phyloP scores from a whole-genome alignment of 768 basidiomycete species.

The Leccinum disarticulatum region DNA sequence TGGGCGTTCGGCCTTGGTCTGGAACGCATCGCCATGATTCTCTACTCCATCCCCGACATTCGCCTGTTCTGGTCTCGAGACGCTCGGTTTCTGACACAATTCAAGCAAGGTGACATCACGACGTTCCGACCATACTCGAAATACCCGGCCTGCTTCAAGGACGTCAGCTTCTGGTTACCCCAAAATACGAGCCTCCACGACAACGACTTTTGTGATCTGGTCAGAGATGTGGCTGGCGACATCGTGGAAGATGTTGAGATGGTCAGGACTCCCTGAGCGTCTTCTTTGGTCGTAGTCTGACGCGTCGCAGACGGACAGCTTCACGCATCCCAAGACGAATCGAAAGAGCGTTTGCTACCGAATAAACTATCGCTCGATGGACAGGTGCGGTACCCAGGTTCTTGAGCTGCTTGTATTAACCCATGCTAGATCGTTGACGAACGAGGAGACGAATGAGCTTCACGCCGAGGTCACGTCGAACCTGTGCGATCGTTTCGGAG shows the following conservation, averaged over 20 bases:
- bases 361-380: slow-evolving; percentile 96
- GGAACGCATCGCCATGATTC: slow-evolving; percentile 96
- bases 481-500: slow-evolving; percentile 64
- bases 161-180: slow-evolving; percentile 91
- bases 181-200: slow-evolving; percentile 67
- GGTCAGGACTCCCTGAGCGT: slow-evolving; percentile 42
- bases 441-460: slow-evolving; percentile 84
- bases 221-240: slow-evolving; percentile 91
- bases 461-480: slow-evolving; percentile 61
- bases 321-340: slow-evolving; percentile 84
- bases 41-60: slow-evolving; percentile 96
- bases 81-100: slow-evolving; percentile 84
- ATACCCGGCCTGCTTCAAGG: slow-evolving; percentile 91
- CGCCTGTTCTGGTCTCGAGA: slow-evolving; percentile 97
- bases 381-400: slow-evolving; percentile 53
- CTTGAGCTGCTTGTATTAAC: slow-evolving; percentile 5
- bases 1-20: slow-evolving; percentile 99
- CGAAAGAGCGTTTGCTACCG: slow-evolving; percentile 83
- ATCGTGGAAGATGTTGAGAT: slow-evolving; percentile 86
- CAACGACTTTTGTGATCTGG: slow-evolving; percentile 95
- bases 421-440: slow-evolving; percentile 69
- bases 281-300: slow-evolving; percentile 3
- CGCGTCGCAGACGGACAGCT: slow-evolving; percentile 76
- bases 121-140: slow-evolving; percentile 91
- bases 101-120: slow-evolving; percentile 70